Percentiles rank a stretch among this genome's conserved stretches.
Evolutionary conservation across 2,329 filamentous ascomycete genomes (phyloP).

Genomic region (Reticulascus tulasneorum): DNA sequence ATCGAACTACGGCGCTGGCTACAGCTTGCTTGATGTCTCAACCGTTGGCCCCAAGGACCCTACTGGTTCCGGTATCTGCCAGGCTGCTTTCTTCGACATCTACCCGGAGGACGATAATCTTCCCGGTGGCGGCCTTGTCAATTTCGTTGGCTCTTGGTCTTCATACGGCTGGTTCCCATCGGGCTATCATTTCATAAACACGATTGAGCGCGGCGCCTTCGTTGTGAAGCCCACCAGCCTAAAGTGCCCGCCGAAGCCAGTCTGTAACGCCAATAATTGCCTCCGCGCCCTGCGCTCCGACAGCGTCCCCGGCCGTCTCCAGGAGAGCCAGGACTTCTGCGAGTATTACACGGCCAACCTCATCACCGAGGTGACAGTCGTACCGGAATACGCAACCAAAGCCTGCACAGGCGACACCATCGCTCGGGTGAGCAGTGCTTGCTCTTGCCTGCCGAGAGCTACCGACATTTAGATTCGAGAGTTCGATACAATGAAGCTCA

Average conservation of each 20-base stretch:
- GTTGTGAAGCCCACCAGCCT: constrained; percentile 18
- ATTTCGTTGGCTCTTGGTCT: constrained; percentile 15
- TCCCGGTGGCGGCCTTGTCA: constrained; percentile 16
- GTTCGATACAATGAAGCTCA: no score
- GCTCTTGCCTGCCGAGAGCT: constrained; percentile 16
- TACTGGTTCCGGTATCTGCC: constrained; percentile 34
- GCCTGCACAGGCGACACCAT: constrained; percentile 13
- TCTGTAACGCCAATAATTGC: constrained; percentile 19
- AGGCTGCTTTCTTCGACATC: constrained; percentile 42
- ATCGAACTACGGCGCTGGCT: constrained; percentile 40
- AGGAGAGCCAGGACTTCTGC: constrained; percentile 17
- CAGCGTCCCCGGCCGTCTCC: constrained; percentile 13
- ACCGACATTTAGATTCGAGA: no score
- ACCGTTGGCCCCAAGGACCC: constrained; percentile 24
- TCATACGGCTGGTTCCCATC: constrained; percentile 18
- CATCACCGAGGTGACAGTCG: constrained; percentile 7
- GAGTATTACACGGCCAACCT: constrained; percentile 11
- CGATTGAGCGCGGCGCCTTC: constrained; percentile 18
- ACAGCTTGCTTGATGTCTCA: constrained; percentile 29
- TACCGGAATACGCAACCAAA: constrained; percentile 14
- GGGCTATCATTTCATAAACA: constrained; percentile 18
- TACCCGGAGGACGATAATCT: constrained; percentile 30
- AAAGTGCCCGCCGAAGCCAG: constrained; percentile 11
- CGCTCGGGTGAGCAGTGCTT: constrained; percentile 16
- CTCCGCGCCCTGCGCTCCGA: constrained; percentile 15